Evolutionary conservation across 2,329 filamentous ascomycete species (phyloP).

Genomic region (Pseudohalonectria lignicola): DNA sequence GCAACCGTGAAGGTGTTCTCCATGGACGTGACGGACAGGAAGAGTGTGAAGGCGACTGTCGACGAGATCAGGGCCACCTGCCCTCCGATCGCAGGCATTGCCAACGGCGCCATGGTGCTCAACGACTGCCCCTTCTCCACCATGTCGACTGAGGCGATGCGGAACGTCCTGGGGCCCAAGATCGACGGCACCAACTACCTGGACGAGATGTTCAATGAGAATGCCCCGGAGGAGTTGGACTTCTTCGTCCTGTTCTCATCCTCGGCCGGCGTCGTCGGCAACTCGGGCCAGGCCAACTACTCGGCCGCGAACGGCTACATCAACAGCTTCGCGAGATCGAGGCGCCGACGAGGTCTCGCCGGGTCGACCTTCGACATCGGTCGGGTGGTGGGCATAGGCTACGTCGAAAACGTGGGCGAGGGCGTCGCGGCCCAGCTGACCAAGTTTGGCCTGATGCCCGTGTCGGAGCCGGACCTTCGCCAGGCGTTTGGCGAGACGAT

Average conservation of each 20-base stretch:
- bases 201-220: slow-evolving; percentile 11
- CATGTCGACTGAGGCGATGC: slow-evolving; percentile 7
- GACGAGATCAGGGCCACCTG: not conserved
- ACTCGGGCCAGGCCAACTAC: slow-evolving; percentile 28
- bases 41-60: not conserved
- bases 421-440: slow-evolving; percentile 4
- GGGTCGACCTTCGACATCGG: slow-evolving; percentile 27
- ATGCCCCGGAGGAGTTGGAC: slow-evolving; percentile 11
- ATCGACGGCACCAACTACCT: slow-evolving; percentile 13
- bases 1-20: not conserved
- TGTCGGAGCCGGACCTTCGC: slow-evolving; percentile 25
- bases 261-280: slow-evolving; percentile 12
- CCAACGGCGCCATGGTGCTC: slow-evolving; percentile 9
- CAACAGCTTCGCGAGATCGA: slow-evolving; percentile 17
- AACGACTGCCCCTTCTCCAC: slow-evolving; percentile 6
- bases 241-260: slow-evolving; percentile 21
- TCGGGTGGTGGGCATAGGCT: slow-evolving; percentile 27
- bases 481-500: slow-evolving; percentile 29
- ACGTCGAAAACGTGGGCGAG: slow-evolving; percentile 15
- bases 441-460: slow-evolving; percentile 4
- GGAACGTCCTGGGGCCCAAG: slow-evolving; percentile 13
- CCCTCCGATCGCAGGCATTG: slow-evolving; percentile 3
- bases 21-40: not conserved
- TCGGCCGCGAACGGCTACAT: slow-evolving; percentile 29
- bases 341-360: slow-evolving; percentile 23